Percentiles rank a stretch among this genome's conserved stretches.
Conservation (phyloP, 768 basidiomycete species). For the Clathrus columnatus region DNA sequence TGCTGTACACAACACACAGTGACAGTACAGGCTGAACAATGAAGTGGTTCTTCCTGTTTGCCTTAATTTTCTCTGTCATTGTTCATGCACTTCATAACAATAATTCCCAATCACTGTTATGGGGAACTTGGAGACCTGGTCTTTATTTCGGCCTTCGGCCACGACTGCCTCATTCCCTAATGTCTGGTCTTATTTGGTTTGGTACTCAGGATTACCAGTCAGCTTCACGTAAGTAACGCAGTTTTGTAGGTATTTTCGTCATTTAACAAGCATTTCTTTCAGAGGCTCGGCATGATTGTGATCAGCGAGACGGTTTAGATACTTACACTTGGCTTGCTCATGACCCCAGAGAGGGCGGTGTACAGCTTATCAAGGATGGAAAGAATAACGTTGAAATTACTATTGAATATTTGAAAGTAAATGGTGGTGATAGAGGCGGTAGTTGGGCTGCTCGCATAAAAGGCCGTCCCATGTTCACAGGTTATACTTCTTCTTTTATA, state of each 20-base stretch:
- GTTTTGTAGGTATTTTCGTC: constrained; percentile 11
- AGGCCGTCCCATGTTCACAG: constrained; percentile 62
- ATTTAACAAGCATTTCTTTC: constrained; percentile 8
- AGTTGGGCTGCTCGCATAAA: constrained; percentile 84
- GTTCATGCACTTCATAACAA: not conserved
- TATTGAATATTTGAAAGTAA: constrained; percentile 80
- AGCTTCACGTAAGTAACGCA: constrained; percentile 25
- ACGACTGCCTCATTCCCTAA: constrained; percentile 75
- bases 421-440: constrained; percentile 73
- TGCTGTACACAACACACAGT: not conserved
- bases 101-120: constrained; percentile 37
- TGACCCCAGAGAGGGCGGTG: constrained; percentile 77
- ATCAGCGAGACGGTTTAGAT: constrained; percentile 75
- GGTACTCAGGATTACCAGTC: constrained; percentile 80
- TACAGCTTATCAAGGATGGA: constrained; percentile 75
- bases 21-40: not conserved
- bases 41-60: not conserved
- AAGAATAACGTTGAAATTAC: constrained; percentile 79
- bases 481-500: constrained; percentile 26
- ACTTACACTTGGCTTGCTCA: constrained; percentile 84
- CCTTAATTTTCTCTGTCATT: not conserved
- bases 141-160: constrained; percentile 93
- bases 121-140: constrained; percentile 86
- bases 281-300: constrained; percentile 82
- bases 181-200: constrained; percentile 94